Base-by-base conservation (phyloP, 352 stramenopile genomes). In the Pythium pectinolyticum region DNA sequence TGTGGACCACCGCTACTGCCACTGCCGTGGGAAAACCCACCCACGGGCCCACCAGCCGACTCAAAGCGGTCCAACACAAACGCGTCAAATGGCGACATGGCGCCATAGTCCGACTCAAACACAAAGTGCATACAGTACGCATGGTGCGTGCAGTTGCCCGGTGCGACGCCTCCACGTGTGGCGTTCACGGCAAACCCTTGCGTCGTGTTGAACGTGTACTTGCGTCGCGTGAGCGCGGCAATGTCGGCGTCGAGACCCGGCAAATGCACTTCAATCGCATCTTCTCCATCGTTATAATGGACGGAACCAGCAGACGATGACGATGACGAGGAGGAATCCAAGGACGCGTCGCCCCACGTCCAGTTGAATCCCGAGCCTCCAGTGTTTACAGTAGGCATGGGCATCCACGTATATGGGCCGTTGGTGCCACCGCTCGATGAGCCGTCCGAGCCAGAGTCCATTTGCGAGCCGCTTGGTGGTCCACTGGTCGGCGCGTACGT, bases 51-150 rank as follows among this genome's bases (percentile, higher is more conserved):
- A 17, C 45, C 49, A 24, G 25, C 62, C 35, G 22, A 67, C 57
- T 80, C 72, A 46, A 69, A 72, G 22, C 72, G 77, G 61, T 82
- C 74, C 20, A 86, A 20, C 45, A 82, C 72, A 27, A 86, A 83
- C 27, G 72, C 74, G 40, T 86, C 77, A 31, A 86, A 78, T 24
- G 73, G 69, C 22, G 63, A 73, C 54, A 82, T 57, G n/a, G 76
- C 72, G 19, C 77, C 77, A 35, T 78, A 86, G 32, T 73, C 73
- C 35, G 77, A 82, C 31, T 74, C 65, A 50, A 83, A 78, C 12
- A 69, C 61, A 46, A 86, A 1, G 50, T 78, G 59, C 12, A 80
- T 32, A 30, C 69, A 80, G 48, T 70, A 69, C 10, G 43, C n/a
- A n/a, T n/a, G n/a, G 43, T 37, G n/a, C 0, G 10, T 25, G 43